Percentiles rank a stretch among this genome's conserved stretches.
Evolutionary conservation across 495 filamentous ascomycete species (phyloP).

Genomic region (Daldinia caldariorum): DNA sequence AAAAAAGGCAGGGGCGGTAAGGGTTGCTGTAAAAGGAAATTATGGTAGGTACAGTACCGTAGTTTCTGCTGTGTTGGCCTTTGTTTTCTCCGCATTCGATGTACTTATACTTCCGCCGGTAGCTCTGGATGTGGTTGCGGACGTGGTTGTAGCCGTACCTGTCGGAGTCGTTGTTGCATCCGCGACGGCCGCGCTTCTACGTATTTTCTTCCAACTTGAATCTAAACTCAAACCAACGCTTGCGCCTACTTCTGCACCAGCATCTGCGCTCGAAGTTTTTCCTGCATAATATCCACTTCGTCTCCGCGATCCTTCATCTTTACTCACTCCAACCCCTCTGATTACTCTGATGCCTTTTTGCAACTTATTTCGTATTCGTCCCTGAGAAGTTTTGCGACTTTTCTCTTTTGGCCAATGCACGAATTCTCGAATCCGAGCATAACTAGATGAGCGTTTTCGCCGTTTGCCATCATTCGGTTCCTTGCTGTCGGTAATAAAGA

Average conservation of each 20-base stretch:
- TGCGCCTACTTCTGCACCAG: conserved; percentile 13
- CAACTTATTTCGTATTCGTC: conserved; percentile 31
- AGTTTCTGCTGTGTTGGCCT: conserved; percentile 20
- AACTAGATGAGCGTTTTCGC: conserved; percentile 30
- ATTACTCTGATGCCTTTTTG: conserved; percentile 10
- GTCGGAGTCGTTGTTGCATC: conserved; percentile 1
- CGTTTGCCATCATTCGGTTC: conserved; percentile 33
- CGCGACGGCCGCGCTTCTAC: conserved; percentile 12
- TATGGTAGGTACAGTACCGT: conserved; percentile 37
- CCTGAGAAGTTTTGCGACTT: conserved; percentile 29
- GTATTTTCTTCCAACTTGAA: not conserved
- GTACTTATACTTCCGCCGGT: conserved; percentile 23
- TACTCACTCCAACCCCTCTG: not conserved
- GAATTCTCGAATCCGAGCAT: conserved; percentile 31
- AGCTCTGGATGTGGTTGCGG: not conserved
- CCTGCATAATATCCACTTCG: conserved; percentile 1
- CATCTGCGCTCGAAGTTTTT: conserved; percentile 2
- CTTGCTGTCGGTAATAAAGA: conserved; percentile 40
- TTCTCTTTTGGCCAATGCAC: conserved; percentile 38
- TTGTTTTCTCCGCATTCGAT: conserved; percentile 27
- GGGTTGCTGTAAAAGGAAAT: conserved; percentile 40
- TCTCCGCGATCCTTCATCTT: conserved; percentile 11
- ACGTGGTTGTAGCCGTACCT: not conserved
- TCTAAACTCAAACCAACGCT: not conserved
- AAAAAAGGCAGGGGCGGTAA: conserved; percentile 31